phyloP scores from a whole-genome alignment of 208 protist genomes.

The Leptomonas pyrrhocoris region DNA sequence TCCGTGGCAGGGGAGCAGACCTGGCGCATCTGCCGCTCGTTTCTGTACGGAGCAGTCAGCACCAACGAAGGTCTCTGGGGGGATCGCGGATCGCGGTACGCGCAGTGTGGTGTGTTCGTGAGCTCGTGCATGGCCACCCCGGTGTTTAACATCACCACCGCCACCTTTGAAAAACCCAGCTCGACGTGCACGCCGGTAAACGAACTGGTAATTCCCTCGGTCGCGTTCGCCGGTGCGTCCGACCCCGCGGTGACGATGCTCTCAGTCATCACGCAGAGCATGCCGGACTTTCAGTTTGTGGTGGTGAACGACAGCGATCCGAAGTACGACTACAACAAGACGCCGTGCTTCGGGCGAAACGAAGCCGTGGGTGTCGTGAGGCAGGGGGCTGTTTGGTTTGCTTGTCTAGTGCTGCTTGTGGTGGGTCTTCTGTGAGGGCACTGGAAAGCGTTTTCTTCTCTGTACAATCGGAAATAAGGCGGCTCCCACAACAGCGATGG shows the following conservation, averaged over 20 bases:
- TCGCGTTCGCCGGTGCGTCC: constrained; percentile 24
- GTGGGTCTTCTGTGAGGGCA: no score
- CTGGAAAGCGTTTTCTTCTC: no score
- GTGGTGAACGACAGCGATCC: constrained; percentile 48
- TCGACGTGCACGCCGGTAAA: constrained; percentile 20
- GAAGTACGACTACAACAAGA: constrained; percentile 36
- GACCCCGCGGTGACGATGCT: constrained; percentile 42
- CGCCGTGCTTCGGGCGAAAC: constrained; percentile 50
- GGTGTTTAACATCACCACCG: constrained; percentile 36
- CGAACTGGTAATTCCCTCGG: constrained; percentile 45
- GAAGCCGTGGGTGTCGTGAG: neutral
- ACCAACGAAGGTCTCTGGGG: constrained; percentile 41
- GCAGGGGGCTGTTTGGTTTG: neutral
- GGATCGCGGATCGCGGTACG: constrained; percentile 39
- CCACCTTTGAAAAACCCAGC: constrained; percentile 20
- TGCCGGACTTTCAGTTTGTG: constrained; percentile 53
- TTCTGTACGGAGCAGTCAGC: constrained; percentile 41
- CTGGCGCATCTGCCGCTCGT: constrained; percentile 59
- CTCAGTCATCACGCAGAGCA: constrained; percentile 33
- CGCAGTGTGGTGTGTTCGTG: constrained; percentile 39
- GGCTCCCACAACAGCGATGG: no score
- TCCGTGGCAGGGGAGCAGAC: constrained; percentile 43
- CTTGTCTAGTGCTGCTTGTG: no score
- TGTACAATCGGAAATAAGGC: no score
- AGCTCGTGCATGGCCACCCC: constrained; percentile 42